Conservation (phyloP, 805 yeast species). For the Tetrapisispora namnaoensis region DNA sequence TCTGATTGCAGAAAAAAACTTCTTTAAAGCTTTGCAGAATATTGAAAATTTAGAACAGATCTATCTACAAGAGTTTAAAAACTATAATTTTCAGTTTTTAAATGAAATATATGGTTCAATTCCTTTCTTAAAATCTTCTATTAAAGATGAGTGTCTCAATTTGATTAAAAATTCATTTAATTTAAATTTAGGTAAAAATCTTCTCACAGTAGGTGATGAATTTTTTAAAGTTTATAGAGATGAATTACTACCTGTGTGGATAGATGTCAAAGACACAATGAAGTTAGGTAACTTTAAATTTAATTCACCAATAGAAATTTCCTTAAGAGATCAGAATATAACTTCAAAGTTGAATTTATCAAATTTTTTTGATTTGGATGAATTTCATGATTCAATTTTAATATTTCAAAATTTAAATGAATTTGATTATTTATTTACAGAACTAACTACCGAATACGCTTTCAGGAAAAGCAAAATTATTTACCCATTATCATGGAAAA, state of each 20-base stretch:
- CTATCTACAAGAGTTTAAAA: slow-evolving; percentile 59
- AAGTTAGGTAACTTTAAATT: slow-evolving; percentile 47
- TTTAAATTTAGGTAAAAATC: slow-evolving; percentile 50
- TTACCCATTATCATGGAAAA: slow-evolving; percentile 49
- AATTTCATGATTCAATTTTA: slow-evolving; percentile 71
- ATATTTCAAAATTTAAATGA: slow-evolving; percentile 71
- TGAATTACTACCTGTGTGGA: slow-evolving; percentile 44
- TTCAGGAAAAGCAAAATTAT: slow-evolving; percentile 62
- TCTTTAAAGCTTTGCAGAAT: slow-evolving; percentile 78
- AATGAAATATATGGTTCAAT: slow-evolving; percentile 63
- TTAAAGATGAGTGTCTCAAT: slow-evolving; percentile 64
- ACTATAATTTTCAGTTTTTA: slow-evolving; percentile 56
- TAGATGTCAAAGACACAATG: slow-evolving; percentile 47
- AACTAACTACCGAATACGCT: slow-evolving; percentile 61
- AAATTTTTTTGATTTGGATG: slow-evolving; percentile 47
- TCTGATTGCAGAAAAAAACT: slow-evolving; percentile 60
- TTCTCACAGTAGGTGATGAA: slow-evolving; percentile 34
- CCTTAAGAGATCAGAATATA: slow-evolving; percentile 55
- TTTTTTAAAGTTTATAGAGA: slow-evolving; percentile 45
- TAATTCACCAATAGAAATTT: slow-evolving; percentile 77
- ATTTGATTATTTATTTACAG: slow-evolving; percentile 46
- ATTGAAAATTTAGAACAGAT: slow-evolving; percentile 63
- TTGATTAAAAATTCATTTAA: slow-evolving; percentile 56
- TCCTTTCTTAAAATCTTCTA: slow-evolving; percentile 63
- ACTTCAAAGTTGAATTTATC: slow-evolving; percentile 29